These are phyloP conservation scores for Pseudogymnoascus sp. DNA, from an alignment of 2,329 filamentous ascomycete genomes.

Conservation along the genomic window DNA sequence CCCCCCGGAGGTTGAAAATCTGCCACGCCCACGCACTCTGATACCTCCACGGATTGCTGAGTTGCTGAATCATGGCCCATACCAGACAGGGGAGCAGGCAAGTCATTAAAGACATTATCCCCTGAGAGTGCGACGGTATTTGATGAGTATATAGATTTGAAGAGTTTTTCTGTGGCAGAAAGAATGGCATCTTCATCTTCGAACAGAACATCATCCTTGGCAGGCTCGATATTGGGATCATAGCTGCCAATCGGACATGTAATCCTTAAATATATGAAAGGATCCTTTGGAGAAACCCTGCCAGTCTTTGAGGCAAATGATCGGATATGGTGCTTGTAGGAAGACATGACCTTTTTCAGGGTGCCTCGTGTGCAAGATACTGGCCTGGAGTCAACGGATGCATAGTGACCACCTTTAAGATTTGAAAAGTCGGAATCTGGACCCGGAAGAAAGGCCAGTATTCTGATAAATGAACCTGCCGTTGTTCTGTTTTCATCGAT, in stretches of 20 bases:
- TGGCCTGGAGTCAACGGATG: constrained; percentile 63
- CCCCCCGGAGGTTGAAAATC: neutral
- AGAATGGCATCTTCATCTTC: constrained; percentile 42
- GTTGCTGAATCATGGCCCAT: neutral
- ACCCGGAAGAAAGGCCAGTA: constrained; percentile 52
- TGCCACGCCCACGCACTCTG: neutral
- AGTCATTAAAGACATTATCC: constrained; percentile 30
- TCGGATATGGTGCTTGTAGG: constrained; percentile 45
- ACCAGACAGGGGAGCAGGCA: constrained; percentile 6
- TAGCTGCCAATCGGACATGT: constrained; percentile 54
- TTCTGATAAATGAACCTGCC: constrained; percentile 24
- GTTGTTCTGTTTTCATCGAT: neutral
- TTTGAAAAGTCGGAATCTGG: constrained; percentile 36
- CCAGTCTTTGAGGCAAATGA: constrained; percentile 18
- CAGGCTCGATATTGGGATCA: constrained; percentile 62
- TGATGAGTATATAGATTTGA: constrained; percentile 19
- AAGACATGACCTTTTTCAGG: constrained; percentile 48
- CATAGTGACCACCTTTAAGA: constrained; percentile 46
- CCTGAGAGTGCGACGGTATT: constrained; percentile 29
- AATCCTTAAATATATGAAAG: constrained; percentile 58
- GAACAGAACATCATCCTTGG: constrained; percentile 67
- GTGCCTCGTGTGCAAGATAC: constrained; percentile 47
- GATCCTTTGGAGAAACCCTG: constrained; percentile 34
- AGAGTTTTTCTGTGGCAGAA: constrained; percentile 23
- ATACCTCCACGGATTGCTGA: neutral